Evolutionary conservation across 805 yeast species (phyloP), one percentile per base, ranked within the genome.

Genomic region (Wickerhamia fluorescens): DNA sequence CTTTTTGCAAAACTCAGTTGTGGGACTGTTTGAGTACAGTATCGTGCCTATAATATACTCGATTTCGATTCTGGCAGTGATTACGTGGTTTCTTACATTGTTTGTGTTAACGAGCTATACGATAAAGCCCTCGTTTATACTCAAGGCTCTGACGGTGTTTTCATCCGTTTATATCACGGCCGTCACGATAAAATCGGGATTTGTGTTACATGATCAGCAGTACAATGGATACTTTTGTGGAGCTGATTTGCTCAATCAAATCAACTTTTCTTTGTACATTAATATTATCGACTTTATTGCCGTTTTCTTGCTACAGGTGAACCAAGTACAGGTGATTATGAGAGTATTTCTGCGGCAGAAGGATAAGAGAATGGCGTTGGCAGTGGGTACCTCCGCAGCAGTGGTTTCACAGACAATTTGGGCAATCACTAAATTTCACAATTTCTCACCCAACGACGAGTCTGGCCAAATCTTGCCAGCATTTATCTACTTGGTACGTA

Each of bases 251-350:
- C 40, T 76, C 8, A 57, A 59, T 22, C 50, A 53, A 3, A 46
- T 80, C n/a, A 62, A 71, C 29, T 33, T 44, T 3, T 61, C 66
- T 25, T 41, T 57, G 3, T 65, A 63, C 7, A 67, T 79, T 41
- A 71, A 71, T 29, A 58, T 71, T 3, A 54, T 80, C 9, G 84
- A 77, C 45, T 61, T 79, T 27, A 45, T 81, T 2, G 71, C 73
- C 10, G 74, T 74, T 6, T 46, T 77, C 8, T 41, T 79, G 5
- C 59, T 79, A 15, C 80, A 77, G 42, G 53, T 81, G 17, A 71
- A 79, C 29, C 88, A 82, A 49, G 84, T 80, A 1, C 84, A 78
- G 43, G 75, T 81, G 19, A 63, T 78, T 4, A 77, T 76, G 71
- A 60, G 86, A 30, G 49, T 80, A 16, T 81, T 81, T 41, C 70